Conservation (phyloP, 768 basidiomycete species). For the Mrakia gelida region DNA sequence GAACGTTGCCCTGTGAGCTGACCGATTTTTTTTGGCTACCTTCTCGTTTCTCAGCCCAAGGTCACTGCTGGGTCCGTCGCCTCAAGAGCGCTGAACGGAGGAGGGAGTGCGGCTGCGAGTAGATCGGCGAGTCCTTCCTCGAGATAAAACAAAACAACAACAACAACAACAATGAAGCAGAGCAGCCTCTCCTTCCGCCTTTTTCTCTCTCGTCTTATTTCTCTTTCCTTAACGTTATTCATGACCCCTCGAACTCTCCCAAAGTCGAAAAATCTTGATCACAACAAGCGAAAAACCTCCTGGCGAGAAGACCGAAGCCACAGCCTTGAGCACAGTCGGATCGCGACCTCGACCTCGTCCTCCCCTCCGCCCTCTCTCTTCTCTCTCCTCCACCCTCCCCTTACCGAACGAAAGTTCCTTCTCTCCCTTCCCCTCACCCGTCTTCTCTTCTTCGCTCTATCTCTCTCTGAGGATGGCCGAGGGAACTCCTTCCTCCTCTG, state of each 20-base stretch:
- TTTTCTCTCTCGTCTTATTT: neutral
- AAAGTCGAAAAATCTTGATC: too few species aligned
- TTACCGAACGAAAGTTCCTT: neutral
- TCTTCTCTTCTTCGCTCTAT: neutral
- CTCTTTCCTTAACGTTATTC: neutral
- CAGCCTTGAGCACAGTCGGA: neutral
- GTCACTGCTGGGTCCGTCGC: slow-evolving; percentile 2
- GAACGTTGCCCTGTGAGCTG: neutral
- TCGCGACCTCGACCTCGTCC: neutral
- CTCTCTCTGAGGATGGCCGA: slow-evolving; percentile 3
- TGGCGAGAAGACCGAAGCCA: too few species aligned
- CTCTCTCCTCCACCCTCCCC: neutral
- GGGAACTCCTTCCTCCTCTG: slow-evolving; percentile 3
- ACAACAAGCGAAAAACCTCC: too few species aligned
- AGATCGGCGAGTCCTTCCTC: neutral
- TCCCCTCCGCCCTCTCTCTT: too few species aligned
- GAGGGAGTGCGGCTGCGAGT: neutral
- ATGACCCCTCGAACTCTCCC: neutral
- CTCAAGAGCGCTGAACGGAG: neutral
- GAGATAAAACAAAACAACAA: neutral
- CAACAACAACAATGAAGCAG: too few species aligned
- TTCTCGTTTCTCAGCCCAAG: neutral
- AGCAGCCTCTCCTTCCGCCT: too few species aligned
- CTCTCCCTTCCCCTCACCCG: neutral
- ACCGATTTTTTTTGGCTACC: slow-evolving; percentile 9